Base-by-base conservation (phyloP, 768 basidiomycete species). In the Serpula lacrymans region DNA sequence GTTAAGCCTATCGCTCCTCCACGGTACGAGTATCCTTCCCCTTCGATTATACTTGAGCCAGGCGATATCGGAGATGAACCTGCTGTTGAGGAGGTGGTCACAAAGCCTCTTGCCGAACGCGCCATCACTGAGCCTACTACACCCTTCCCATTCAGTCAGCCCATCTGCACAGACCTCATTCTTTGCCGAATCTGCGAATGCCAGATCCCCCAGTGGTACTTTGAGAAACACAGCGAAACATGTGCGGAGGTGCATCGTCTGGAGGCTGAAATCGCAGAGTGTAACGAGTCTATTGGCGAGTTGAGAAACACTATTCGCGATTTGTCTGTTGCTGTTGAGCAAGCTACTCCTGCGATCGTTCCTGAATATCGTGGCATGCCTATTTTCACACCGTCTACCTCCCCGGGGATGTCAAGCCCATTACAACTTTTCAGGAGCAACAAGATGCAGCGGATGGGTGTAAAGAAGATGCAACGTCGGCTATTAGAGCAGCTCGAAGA, bases 141-240 rank as follows among this genome's bases (percentile, higher is more conserved):
- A 2, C 80, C 84, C 3, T 88, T 94, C 61, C 85, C 89, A 6
- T 82, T 85, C 60, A 70, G 71, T 31, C 77, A 81, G 16, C 81
- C 85, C 17, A 85, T 98, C 64, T 84, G 82, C 55, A 81, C 77
- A 18, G 80, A 88, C 45, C 82, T 77, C 21, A 88, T 98, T 37
- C 74, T 99, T 16, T 98, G 96, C 67, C 88, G 96, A 22, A 99
- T 99, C 47, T 99, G 96, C 71, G 96, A 99, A 65, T 82, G 87
- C 56, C 84, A 88, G 51, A 88, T 98, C 43, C 94, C 95, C 2
- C 88, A 95, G 46, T 99, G 96, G 96, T 99, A 93, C 70, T 99
- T 99, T 60, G 96, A 98, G 69, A 98, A 97, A 69, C 96, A 99
- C 70, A 98, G 92, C 75, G 96, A 99, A 66, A 98, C 94, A 9